A percentile compares a stretch with the other conserved stretches of the same genome.
These are phyloP conservation scores for Agrostemma githago DNA, from an alignment of 148 eudicot species.

Conservation along the genomic window DNA sequence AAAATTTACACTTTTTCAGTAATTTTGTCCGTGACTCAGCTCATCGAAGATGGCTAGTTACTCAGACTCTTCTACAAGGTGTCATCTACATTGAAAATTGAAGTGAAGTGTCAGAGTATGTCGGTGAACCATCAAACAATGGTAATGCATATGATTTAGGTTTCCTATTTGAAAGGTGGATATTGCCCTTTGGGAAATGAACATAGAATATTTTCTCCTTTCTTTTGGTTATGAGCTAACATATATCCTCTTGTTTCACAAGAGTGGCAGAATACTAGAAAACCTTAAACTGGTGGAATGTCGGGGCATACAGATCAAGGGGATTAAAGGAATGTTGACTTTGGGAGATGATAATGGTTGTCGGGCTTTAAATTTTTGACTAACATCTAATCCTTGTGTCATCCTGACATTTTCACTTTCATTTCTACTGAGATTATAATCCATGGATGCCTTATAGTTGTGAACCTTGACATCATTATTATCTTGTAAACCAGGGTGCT, in stretches of 20 bases:
- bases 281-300: background rate
- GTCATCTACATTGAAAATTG: background rate
- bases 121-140: background rate
- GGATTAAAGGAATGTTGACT: background rate
- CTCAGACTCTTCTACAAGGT: background rate
- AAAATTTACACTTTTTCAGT: background rate
- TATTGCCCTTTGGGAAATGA: background rate
- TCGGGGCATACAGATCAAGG: background rate
- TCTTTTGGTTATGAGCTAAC: background rate
- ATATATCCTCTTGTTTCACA: background rate
- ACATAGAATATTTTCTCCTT: background rate
- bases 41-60: background rate
- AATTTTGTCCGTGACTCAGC: background rate
- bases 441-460: no score
- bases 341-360: background rate
- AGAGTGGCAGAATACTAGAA: background rate
- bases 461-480: no score
- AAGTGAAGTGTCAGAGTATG: no score
- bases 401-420: background rate
- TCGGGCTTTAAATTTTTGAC: no score
- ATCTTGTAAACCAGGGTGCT: no score
- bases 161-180: background rate
- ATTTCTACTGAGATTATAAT: background rate
- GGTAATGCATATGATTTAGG: background rate
- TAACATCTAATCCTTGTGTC: background rate